These are phyloP conservation scores for Fusarium sp. DNA, from an alignment of 2,329 filamentous ascomycete genomes.

Conservation along the genomic window DNA sequence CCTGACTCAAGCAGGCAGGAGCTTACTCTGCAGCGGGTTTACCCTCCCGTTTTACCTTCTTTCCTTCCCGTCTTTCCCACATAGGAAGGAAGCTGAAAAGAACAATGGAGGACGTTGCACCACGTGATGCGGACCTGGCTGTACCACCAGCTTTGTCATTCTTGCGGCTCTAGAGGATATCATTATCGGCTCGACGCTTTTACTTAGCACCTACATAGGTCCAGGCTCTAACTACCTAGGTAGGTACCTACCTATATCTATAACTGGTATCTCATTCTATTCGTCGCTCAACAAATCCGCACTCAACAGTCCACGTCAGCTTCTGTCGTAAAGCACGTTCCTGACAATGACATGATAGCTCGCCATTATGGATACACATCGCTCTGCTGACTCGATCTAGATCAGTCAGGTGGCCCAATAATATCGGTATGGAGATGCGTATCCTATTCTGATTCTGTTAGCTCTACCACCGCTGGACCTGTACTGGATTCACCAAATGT, in stretches of 20 bases:
- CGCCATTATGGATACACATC: conserved; percentile 15
- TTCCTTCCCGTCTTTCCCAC: conserved; percentile 18
- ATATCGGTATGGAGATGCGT: conserved; percentile 18
- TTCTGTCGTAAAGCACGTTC: conserved; percentile 1
- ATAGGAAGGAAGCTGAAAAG: conserved; percentile 24
- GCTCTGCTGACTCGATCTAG: conserved; percentile 13
- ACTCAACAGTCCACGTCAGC: not conserved
- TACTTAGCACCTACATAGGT: not conserved
- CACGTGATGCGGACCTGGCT: conserved; percentile 37
- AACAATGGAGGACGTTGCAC: conserved; percentile 21
- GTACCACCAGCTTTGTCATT: not conserved
- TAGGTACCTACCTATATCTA: too few species aligned
- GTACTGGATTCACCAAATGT: conserved; percentile 29
- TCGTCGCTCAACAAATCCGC: conserved; percentile 4
- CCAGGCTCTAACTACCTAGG: not conserved
- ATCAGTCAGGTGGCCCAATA: conserved; percentile 17
- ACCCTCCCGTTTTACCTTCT: conserved; percentile 18
- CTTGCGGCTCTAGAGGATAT: not conserved
- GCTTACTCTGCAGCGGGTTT: conserved; percentile 13
- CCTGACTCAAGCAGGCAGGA: not conserved
- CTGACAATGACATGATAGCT: conserved; percentile 19
- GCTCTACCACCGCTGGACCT: conserved; percentile 43
- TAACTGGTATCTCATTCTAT: conserved; percentile 1
- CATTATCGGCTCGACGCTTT: not conserved
- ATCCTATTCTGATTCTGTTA: conserved; percentile 42